Evolutionary conservation across 2,329 filamentous ascomycete species (phyloP), one percentile per base, ranked within the genome.

Genomic region (Bimuria novae-zelandiae): DNA sequence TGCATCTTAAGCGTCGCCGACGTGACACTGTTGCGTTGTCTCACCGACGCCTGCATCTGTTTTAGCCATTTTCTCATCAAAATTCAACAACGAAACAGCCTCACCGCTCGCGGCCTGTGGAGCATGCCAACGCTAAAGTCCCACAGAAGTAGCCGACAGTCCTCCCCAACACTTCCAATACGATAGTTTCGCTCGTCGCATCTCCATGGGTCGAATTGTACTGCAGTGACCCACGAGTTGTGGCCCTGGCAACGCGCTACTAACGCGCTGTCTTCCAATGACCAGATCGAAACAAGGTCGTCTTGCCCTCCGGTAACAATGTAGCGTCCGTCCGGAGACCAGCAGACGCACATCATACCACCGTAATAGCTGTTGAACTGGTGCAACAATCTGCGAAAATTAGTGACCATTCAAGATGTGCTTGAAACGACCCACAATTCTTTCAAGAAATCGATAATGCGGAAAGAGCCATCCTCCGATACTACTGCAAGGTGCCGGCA

Each of bases 111-210:
- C 17, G 94, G 93, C 55, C 92, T 84, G 74, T 95, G 90, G 64
- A 99, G 81, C 93, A 97, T 97, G 63, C 92, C 92, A 36, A 96
- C 91, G 61, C 88, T 96, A 72, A 99, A 99, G 77, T 99, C 94
- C 94, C 94, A 99, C 11, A 99, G 79, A 54, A 96, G 84, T 16
- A 99, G 79, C 52, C 92, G 83, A 64, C 92, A 90, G 71, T 99
- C 94, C 70, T 97, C 93, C 12, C 93, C 94, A 0, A 99, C 93
- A 65, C 91, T 96, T 25, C 94, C 94, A 66, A 99, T 96, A 1
- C 94, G 85, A 75, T 99, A 99, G 65, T 91, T 97, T 63, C 89
- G 86, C 70, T 96, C 91, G 68, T 99, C 94, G 68, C 94, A 99
- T 58, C 92, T 84, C 94, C 94, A 99, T 0, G 92, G 92, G 71